A percentile compares a stretch with the other conserved stretches of the same genome.
Conservation (phyloP, 495 filamentous ascomycete genomes). For the Oidiodendron maius region DNA sequence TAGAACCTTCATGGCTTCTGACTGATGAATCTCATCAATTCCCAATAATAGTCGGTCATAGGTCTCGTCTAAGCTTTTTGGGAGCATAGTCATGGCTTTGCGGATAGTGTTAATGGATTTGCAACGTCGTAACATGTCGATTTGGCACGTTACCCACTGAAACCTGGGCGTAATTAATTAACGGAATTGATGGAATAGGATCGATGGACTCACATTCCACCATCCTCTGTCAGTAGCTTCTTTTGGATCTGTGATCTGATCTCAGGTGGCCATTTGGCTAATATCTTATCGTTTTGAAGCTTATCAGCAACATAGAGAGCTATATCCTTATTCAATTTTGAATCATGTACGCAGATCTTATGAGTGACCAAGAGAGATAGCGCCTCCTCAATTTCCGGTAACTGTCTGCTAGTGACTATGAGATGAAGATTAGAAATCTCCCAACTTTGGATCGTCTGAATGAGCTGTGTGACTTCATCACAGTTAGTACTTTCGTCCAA, state of each 20-base stretch:
- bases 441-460: constrained; percentile 7
- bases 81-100: constrained; percentile 6
- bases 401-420: constrained; percentile 9
- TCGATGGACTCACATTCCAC: constrained; percentile 17
- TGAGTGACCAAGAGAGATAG: background rate
- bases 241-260: constrained; percentile 25
- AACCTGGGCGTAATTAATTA: constrained; percentile 8
- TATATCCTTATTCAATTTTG: constrained; percentile 7
- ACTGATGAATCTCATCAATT: constrained; percentile 4
- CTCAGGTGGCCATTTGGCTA: constrained; percentile 19
- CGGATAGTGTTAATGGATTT: constrained; percentile 3
- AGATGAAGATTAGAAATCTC: constrained; percentile 8
- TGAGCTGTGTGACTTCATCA: constrained; percentile 8
- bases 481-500: constrained; percentile 24
- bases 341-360: constrained; percentile 8
- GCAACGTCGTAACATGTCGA: constrained; percentile 13
- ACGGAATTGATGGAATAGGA: background rate
- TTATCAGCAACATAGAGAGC: constrained; percentile 7
- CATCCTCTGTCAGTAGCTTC: constrained; percentile 24
- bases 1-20: constrained; percentile 8
- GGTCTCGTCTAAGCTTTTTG: constrained; percentile 9
- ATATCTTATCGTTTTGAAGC: constrained; percentile 11
- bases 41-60: constrained; percentile 7
- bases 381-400: constrained; percentile 15
- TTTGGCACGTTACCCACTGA: constrained; percentile 15